A percentile compares a stretch with the other conserved stretches of the same genome.
These are phyloP conservation scores for Babesia bovis DNA, from an alignment of 169 alveolate genomes.

Conservation along the genomic window DNA sequence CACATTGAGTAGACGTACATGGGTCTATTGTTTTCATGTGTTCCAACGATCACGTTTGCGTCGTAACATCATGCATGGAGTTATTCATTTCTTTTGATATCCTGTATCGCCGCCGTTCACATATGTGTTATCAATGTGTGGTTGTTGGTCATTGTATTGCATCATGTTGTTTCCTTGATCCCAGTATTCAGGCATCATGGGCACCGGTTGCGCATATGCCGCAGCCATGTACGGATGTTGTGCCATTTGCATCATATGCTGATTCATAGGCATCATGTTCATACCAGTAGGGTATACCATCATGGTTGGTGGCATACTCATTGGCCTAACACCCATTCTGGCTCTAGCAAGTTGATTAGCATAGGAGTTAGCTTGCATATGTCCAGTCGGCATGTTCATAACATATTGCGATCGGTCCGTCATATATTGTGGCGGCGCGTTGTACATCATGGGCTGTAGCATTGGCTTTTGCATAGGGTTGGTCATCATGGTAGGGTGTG, in stretches of 20 bases:
- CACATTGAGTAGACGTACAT: no score
- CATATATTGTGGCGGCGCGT: constrained; percentile 12
- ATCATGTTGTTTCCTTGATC: constrained; percentile 2
- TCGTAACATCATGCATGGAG: no score
- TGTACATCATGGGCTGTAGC: constrained; percentile 40
- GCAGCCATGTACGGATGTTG: constrained; percentile 18
- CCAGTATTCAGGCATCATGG: constrained; percentile 33
- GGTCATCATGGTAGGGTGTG: constrained; percentile 3
- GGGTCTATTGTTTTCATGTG: no score
- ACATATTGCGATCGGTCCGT: constrained; percentile 55
- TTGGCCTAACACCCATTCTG: not conserved
- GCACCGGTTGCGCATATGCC: constrained; percentile 22
- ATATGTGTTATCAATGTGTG: constrained; percentile 7
- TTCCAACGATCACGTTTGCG: no score
- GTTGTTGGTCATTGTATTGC: constrained; percentile 17
- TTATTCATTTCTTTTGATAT: constrained; percentile 5
- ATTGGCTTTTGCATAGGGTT: constrained; percentile 20
- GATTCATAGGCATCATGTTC: constrained; percentile 5
- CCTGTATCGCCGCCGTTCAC: constrained; percentile 13
- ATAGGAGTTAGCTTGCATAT: constrained; percentile 16
- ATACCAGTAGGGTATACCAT: constrained; percentile 5
- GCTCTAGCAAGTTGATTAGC: not conserved
- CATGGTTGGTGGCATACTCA: constrained; percentile 8
- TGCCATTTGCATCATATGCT: not conserved
- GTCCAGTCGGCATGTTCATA: constrained; percentile 27